Conservation (phyloP, 2,329 filamentous ascomycete species). For the Orbilia brochopaga region DNA sequence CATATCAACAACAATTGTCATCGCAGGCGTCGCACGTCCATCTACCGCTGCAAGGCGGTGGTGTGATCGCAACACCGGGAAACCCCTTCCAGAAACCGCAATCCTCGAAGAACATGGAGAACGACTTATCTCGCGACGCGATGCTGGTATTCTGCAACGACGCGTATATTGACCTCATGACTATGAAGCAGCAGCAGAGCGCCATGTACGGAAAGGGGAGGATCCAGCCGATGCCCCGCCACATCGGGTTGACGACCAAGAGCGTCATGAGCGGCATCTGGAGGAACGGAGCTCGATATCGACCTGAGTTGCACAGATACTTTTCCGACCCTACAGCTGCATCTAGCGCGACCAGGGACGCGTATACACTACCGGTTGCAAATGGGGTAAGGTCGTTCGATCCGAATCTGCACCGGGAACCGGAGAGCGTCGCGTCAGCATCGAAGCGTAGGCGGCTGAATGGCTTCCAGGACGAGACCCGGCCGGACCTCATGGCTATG, state of each 20-base stretch:
- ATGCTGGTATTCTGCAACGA: constrained; percentile 47
- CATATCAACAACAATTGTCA: constrained; percentile 4
- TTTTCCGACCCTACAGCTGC: constrained; percentile 37
- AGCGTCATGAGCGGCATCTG: constrained; percentile 39
- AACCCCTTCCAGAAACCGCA: constrained; percentile 42
- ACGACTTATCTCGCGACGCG: constrained; percentile 40
- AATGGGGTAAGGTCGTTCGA: constrained; percentile 28
- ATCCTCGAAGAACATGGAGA: constrained; percentile 25
- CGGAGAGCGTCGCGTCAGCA: constrained; percentile 28
- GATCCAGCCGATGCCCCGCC: constrained; percentile 41
- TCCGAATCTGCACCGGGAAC: constrained; percentile 20
- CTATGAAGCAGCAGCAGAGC: constrained; percentile 44
- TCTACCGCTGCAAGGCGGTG: constrained; percentile 27
- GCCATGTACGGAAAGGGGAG: constrained; percentile 34
- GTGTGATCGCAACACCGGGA: constrained; percentile 18
- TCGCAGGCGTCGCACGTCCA: constrained; percentile 17
- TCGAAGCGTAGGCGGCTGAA: constrained; percentile 43
- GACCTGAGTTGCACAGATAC: constrained; percentile 39
- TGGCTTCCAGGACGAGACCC: constrained; percentile 28
- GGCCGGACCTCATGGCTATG: constrained; percentile 10
- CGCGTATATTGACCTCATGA: constrained; percentile 43
- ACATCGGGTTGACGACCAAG: constrained; percentile 39
- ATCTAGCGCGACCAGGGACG: constrained; percentile 21
- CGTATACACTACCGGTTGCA: constrained; percentile 39
- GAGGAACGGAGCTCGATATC: constrained; percentile 36